Evolutionary conservation across 257 asterid genomes (phyloP), one percentile per base, ranked within the genome.

Genomic region (Capsicum pubescens): DNA sequence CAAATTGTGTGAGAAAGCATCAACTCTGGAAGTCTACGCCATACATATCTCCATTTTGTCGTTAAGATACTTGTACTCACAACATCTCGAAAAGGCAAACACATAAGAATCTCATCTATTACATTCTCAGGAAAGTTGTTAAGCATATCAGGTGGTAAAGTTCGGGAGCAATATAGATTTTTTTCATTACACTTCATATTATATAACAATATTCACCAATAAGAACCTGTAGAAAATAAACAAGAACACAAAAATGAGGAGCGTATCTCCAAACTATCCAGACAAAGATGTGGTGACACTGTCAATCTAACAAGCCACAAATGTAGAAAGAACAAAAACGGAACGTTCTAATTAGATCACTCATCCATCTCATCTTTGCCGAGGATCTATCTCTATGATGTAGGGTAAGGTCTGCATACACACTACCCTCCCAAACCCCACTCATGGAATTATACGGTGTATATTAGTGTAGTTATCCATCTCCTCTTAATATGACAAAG

Each of bases 61-160:
- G 19, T 46, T 50, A 72, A 72, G 59, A 72, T 21, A 57, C 61
- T 12, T 50, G 61, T 21, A 61, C 63, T 74, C 46, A 52, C 61
- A 50, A 15, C 46, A 52, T 74, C 81, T 52, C 61, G 21, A 8
- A 74, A 13, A 74, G 81, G 81, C 63, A 74, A 74, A 74, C 59
- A 72, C 59, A 72, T 19, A 48, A 72, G 80, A 54, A 72, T 72
- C 11, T 48, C 59, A 72, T 72, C 80, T n/a, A 72, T 48, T 72
- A 72, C 42, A n/a, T 72, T 72, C 42, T 12, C 8, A 72, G 59
- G 59, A 72, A 72, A 36, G 42, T 72, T 3, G 56, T 0, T 0
- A 72, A 46, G 39, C 10, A 61, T 61, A 61, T 61, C 68, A 61
- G 68, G 68, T 8, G 68, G 68, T 46, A n/a, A 50, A 12, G 44